Base-by-base conservation (phyloP, 305 asterid genomes). In the Fraxinus latifolia region DNA sequence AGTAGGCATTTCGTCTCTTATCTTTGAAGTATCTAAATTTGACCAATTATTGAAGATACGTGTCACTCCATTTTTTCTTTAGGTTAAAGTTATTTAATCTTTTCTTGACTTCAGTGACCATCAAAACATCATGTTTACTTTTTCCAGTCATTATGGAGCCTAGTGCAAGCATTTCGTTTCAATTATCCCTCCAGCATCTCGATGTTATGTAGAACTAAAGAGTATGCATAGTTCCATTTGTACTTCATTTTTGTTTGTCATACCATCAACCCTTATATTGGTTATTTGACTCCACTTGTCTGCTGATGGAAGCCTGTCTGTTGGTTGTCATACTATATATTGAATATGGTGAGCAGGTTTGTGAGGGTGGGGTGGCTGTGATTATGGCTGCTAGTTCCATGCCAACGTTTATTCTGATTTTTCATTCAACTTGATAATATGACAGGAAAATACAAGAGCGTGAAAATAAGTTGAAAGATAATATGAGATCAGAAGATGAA, bases 401-500 rank as follows among this genome's bases (percentile, higher is more conserved):
- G 74, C 1, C n/a, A 67, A 68, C 6, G 1, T 29, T 68, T 68
- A 29, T 14, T 23, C 17, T 29, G 32, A 3, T 68, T 62, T 67
- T 8, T 47, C 7, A 15, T 34, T 74, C 27, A 27, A 79, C 29
- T 37, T 14, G 76, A 55, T 62, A 47, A 81, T 81, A 36, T 82
- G 83, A 70, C 90, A 93, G 96, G 82, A 90, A 91, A 84, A 90
- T 90, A 32, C 90, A 90, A 83, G 94, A 93, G 42, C 62, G 84
- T 60, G 91, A 88, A 83, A 86, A 82, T 74, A 65, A 87, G 75
- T 77, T 84, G 83, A 87, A 79, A 75, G 93, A 87, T 55, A 80
- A 21, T 17, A 74, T 79, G 27, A 80, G 79, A 73, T 83, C 84
- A 44, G 88, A 86, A 42, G 90, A 86, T 6, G 89, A 77, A 47